These are phyloP conservation scores for Phytophthora constricta DNA, from an alignment of 352 stramenopile species.

Conservation along the genomic window DNA sequence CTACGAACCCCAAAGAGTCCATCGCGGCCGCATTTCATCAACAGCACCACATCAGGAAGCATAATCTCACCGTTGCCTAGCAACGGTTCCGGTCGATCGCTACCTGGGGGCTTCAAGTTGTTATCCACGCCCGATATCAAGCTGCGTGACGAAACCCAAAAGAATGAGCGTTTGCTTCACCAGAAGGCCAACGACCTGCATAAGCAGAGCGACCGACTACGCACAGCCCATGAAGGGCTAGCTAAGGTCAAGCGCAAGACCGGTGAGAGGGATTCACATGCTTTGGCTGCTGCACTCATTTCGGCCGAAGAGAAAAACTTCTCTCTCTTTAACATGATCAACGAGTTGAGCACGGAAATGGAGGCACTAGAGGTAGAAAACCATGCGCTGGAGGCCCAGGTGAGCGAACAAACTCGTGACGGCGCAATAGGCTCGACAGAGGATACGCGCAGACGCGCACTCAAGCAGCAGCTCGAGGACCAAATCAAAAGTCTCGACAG, in stretches of 20 bases:
- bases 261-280: constrained; percentile 79
- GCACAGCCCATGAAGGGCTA: constrained; percentile 81
- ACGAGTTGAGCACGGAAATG: constrained; percentile 93
- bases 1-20: constrained; percentile 68
- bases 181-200: constrained; percentile 82
- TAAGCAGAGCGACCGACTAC: constrained; percentile 72
- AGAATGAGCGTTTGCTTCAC: constrained; percentile 76
- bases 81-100: constrained; percentile 22
- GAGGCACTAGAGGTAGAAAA: constrained; percentile 89
- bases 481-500: constrained; percentile 87
- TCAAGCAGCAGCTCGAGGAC: constrained; percentile 80
- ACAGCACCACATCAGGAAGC: constrained; percentile 24
- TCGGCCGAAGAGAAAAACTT: constrained; percentile 95
- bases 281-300: constrained; percentile 86
- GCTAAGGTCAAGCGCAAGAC: constrained; percentile 91
- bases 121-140: constrained; percentile 74
- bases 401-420: constrained; percentile 43
- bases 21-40: constrained; percentile 45
- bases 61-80: constrained; percentile 13
- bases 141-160: constrained; percentile 77
- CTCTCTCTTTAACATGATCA: constrained; percentile 95
- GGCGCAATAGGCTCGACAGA: constrained; percentile 59
- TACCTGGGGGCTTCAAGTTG: constrained; percentile 54
- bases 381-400: constrained; percentile 69
- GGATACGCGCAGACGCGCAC: constrained; percentile 58